Base-by-base conservation (phyloP, 768 basidiomycete species). In the Tylopilus intermedius region DNA sequence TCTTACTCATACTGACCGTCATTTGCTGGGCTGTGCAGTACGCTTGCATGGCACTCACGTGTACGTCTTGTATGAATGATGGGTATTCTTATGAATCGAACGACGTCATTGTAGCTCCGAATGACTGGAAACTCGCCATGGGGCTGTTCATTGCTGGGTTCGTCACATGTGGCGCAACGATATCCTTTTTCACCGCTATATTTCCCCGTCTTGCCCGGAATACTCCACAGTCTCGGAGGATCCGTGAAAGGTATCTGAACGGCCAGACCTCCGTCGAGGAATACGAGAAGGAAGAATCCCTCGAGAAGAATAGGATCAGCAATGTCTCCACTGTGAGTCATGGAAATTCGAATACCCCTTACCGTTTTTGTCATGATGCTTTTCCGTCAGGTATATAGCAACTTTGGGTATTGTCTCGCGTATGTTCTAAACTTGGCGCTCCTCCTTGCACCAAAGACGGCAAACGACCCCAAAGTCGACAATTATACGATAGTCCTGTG, bases 221-320 rank as follows among this genome's bases (percentile, higher is more conserved):
- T 62, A 91, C 89, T 0, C 67, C 75, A 3, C 83, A 79, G 56
- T 72, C 87, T 5, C 79, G 82, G 13, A 67, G 66, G 2, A 67
- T 90, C 2, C 72, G 75, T 32, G 77, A 76, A 45, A 78, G 74
- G 58, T 82, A 79, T 50, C 82, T 84, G 45, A 73, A 72, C 0
- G 84, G 85, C 0, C 79, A 84, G 54, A 81, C 84, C 9, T 60
- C 73, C 0, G 67, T 71, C 13, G 84, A 84, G 50, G 83, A 78
- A 56, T 90, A 86, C 57, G 88, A 90, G 60, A 62, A 57, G n/a
- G 88, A 88, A 60, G 88, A 90, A 60, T 86, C 84, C 30, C 59
- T 91, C 41, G 87, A 92, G 71, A 90, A 89, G 77, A 93, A 90
- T 56, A 72, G 83, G 57, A 86, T 93, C 53, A 88, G 89, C 62